Base-by-base conservation (phyloP, 75 land plant species). In the Cunninghamia lanceolata region DNA sequence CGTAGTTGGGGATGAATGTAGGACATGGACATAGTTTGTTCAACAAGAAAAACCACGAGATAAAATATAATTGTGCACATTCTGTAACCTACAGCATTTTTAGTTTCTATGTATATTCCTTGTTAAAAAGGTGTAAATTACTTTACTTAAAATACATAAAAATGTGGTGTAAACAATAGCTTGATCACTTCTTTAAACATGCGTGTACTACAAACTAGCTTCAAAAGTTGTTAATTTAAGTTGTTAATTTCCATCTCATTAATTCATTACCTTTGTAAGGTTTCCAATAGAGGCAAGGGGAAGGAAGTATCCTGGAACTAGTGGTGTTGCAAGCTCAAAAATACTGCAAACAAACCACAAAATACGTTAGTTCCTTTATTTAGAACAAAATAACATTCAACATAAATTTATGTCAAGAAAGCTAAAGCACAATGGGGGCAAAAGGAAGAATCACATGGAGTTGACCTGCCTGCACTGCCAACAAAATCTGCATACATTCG, bases 401-500 rank as follows among this genome's bases (percentile, higher is more conserved):
- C 39, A 82, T 83, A 70, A 75, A 19, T 45, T 71, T 75, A 82
- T 50, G 17, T 32, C 46, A 47, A 21, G 32, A 34, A 42, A 30
- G 35, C 43, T 39, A 66, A 3, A 40, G 81, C 46, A 36, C 53
- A 80, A 32, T n/a, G 80, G 32, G 19, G 85, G 25, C 9, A 43
- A 34, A 68, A 4, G 73, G 17, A 74, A 21, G 82, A 52, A 80
- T 80, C 84, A 53, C 38, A 35, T 35, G 8, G 34, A 54, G 40
- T 50, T 88, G 17, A 96, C 99, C 99, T 95, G 87, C 99, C 99
- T 82, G 93, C 94, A 91, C 99, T 98, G 46, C 99, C 99, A 88
- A 98, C 89, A 75, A 98, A 89, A 91, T 98, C 99, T 32, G 99
- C 99, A 94, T 98, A 98, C 94, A 98, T 92, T 68, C 99, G 92